Evolutionary conservation across 2,329 filamentous ascomycete species (phyloP).

Genomic region (Ascochyta lentis): DNA sequence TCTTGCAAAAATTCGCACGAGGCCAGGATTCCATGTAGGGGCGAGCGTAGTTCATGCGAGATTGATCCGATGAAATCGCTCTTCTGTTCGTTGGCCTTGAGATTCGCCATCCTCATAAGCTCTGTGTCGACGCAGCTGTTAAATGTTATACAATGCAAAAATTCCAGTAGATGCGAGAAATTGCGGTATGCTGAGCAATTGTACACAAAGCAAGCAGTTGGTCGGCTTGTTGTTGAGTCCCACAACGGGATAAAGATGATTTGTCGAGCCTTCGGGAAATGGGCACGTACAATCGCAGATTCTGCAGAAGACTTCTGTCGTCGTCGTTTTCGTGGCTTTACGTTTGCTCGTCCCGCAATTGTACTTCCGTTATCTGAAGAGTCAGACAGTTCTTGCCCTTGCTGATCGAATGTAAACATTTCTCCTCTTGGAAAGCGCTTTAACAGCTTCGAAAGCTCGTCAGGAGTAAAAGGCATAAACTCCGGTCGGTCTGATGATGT

Average conservation of each 20-base stretch:
- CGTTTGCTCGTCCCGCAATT: neutral
- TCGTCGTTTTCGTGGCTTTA: neutral
- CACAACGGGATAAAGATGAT: constrained; percentile 35
- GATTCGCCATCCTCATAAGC: constrained; percentile 48
- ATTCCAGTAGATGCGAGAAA: constrained; percentile 17
- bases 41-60: constrained; percentile 58
- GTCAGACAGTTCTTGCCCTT: constrained; percentile 12
- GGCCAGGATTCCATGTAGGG: constrained; percentile 46
- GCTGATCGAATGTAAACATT: constrained; percentile 16
- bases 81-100: constrained; percentile 49
- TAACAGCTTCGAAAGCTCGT: constrained; percentile 50
- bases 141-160: constrained; percentile 14
- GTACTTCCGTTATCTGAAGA: constrained; percentile 1
- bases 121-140: constrained; percentile 48
- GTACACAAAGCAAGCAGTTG: constrained; percentile 25
- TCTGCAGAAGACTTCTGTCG: constrained; percentile 44
- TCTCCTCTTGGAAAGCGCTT: constrained; percentile 10
- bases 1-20: constrained; percentile 57
- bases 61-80: constrained; percentile 59
- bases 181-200: constrained; percentile 39
- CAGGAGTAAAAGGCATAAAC: constrained; percentile 49
- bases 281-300: neutral
- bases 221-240: constrained; percentile 27
- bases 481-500: constrained; percentile 46
- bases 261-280: constrained; percentile 14